Evolutionary conservation across 1,284 basidiomycete species (phyloP).

Genomic region (Trichosporon inkin): DNA sequence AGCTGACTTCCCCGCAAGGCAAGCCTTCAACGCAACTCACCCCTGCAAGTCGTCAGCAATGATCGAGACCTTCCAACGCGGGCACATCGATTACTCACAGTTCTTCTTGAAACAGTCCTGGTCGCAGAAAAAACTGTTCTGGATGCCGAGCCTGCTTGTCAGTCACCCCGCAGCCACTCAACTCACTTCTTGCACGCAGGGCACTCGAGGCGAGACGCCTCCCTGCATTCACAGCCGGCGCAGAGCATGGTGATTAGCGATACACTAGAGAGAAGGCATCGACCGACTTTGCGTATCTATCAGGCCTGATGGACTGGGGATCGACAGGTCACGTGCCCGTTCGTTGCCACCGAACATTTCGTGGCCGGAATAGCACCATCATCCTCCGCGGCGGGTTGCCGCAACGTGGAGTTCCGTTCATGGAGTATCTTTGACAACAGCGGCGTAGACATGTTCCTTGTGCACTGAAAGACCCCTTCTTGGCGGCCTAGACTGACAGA

Average conservation of each 20-base stretch:
- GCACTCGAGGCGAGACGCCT: conserved; percentile 49
- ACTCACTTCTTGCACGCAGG: conserved; percentile 51
- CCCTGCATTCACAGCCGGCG: conserved; percentile 45
- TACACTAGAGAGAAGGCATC: background rate
- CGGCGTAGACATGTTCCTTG: no score
- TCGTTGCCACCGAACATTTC: no score
- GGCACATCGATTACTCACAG: conserved; percentile 37
- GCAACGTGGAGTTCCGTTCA: no score
- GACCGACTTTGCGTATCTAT: no score
- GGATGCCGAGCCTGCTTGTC: conserved; percentile 45
- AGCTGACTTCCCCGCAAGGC: background rate
- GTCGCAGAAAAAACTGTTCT: conserved; percentile 51
- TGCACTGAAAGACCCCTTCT: no score
- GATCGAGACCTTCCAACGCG: background rate
- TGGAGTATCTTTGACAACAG: no score
- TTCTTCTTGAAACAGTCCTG: conserved; percentile 52
- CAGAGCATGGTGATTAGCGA: conserved; percentile 27
- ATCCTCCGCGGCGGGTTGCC: no score
- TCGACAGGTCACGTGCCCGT: no score
- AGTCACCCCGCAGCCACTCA: background rate
- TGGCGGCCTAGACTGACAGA: no score
- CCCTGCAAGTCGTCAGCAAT: conserved; percentile 24
- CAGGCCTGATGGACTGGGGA: no score
- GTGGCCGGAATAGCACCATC: no score
- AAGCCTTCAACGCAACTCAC: conserved; percentile 11